phyloP scores from a whole-genome alignment of 257 asterid genomes.

The Eucommia ulmoides region DNA sequence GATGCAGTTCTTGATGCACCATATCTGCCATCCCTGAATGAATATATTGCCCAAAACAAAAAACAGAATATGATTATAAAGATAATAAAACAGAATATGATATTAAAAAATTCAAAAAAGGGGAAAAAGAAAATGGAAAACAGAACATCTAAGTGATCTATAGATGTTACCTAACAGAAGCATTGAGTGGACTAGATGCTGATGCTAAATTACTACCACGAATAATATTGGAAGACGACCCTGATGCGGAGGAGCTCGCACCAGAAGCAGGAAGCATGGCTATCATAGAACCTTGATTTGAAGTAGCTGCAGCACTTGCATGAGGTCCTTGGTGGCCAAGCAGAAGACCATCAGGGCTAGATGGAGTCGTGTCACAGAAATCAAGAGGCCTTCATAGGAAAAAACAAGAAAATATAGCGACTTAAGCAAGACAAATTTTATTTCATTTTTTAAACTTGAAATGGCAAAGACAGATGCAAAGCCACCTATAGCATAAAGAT shows the following conservation, averaged over 20 bases:
- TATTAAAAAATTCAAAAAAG: too few species aligned
- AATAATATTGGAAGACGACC: slow-evolving; percentile 52
- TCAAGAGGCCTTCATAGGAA: slow-evolving; percentile 70
- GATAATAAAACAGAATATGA: slow-evolving; percentile 4
- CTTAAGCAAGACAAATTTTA: neutral
- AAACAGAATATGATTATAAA: neutral
- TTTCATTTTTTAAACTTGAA: neutral
- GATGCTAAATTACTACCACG: slow-evolving; percentile 47
- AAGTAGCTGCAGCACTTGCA: slow-evolving; percentile 36
- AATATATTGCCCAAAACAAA: slow-evolving; percentile 2
- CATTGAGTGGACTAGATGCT: slow-evolving; percentile 44
- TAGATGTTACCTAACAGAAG: slow-evolving; percentile 56
- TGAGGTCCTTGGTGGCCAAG: slow-evolving; percentile 67
- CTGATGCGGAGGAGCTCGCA: slow-evolving; percentile 44
- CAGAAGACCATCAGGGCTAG: slow-evolving; percentile 49
- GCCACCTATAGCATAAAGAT: neutral
- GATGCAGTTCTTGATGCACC: slow-evolving; percentile 55
- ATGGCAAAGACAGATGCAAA: neutral
- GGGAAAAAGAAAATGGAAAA: too few species aligned
- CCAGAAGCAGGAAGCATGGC: slow-evolving; percentile 41
- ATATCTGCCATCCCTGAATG: slow-evolving; percentile 58
- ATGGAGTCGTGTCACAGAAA: slow-evolving; percentile 44
- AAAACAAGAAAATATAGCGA: neutral
- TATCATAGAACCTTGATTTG: slow-evolving; percentile 38
- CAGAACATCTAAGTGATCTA: slow-evolving; percentile 9